Percentiles rank a stretch among this genome's conserved stretches.
Evolutionary conservation across 1,139 yeast species (phyloP).

Genomic region (Hyphopichia burtonii): DNA sequence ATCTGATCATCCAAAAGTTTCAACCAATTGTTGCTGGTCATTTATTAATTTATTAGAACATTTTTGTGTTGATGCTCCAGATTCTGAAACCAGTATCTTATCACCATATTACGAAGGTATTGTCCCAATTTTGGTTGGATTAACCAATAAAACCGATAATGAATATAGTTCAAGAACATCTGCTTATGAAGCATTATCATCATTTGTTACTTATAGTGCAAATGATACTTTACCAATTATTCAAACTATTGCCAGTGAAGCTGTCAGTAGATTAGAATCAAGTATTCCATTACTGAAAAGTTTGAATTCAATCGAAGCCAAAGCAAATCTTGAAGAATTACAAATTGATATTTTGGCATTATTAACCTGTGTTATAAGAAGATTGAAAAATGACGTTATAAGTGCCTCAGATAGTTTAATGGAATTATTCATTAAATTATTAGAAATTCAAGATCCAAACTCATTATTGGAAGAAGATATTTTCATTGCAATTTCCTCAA

Average conservation of each 20-base stretch:
- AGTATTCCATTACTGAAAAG: constrained; percentile 58
- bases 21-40: constrained; percentile 97
- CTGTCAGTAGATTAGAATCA: constrained; percentile 67
- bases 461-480: constrained; percentile 92
- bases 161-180: constrained; percentile 91
- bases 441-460: constrained; percentile 59
- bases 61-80: constrained; percentile 59
- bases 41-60: constrained; percentile 89
- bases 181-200: constrained; percentile 88
- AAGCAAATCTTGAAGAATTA: constrained; percentile 78
- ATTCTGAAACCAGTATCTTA: constrained; percentile 57
- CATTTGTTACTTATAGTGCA: constrained; percentile 75
- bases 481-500: constrained; percentile 85
- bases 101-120: constrained; percentile 70
- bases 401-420: constrained; percentile 80
- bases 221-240: constrained; percentile 68
- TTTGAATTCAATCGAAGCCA: constrained; percentile 63
- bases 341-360: constrained; percentile 86
- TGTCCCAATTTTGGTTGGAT: constrained; percentile 67
- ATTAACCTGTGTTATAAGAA: constrained; percentile 82
- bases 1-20: constrained; percentile 86
- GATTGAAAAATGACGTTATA: constrained; percentile 65
- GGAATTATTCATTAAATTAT: constrained; percentile 74
- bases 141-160: constrained; percentile 72
- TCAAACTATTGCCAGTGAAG: constrained; percentile 71